These are phyloP conservation scores for Populus pruinosa DNA, from an alignment of 345 rosid genomes.

Conservation along the genomic window DNA sequence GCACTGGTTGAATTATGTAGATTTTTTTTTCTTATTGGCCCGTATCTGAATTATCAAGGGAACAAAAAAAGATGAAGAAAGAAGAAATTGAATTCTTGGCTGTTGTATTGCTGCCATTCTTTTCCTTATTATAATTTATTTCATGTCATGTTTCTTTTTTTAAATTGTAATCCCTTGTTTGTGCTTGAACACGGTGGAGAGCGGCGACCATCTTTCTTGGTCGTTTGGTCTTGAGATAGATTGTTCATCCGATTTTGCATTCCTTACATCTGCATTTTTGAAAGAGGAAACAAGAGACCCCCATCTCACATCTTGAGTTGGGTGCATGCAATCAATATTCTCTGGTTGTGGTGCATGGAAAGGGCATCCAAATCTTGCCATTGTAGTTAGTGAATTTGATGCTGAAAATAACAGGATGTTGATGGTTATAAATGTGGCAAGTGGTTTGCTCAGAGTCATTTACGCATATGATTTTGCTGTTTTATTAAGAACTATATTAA, in stretches of 20 bases:
- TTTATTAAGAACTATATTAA: not conserved
- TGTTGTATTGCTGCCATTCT: not conserved
- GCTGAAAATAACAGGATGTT: not conserved
- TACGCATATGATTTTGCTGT: not conserved
- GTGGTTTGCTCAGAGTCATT: not conserved
- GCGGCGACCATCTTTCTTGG: not conserved
- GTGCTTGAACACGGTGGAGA: not conserved
- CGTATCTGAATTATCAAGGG: not conserved
- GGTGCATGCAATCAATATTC: not conserved
- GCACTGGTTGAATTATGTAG: not conserved
- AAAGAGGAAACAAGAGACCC: not conserved
- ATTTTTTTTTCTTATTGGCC: not conserved
- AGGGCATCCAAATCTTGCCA: not conserved
- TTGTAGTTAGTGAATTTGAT: not conserved
- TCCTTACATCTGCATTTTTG: not conserved
- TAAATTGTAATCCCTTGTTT: not conserved
- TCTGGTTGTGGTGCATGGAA: not conserved
- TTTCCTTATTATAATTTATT: not conserved
- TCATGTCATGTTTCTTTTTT: not conserved
- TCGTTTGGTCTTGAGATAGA: slow-evolving; percentile 3
- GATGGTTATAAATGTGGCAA: not conserved
- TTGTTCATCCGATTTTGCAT: not conserved
- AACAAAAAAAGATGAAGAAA: too few species aligned
- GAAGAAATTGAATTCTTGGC: not conserved
- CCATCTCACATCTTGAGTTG: not conserved